phyloP scores from a whole-genome alignment of 441 rosid species.

The Erysimum cheiri region DNA sequence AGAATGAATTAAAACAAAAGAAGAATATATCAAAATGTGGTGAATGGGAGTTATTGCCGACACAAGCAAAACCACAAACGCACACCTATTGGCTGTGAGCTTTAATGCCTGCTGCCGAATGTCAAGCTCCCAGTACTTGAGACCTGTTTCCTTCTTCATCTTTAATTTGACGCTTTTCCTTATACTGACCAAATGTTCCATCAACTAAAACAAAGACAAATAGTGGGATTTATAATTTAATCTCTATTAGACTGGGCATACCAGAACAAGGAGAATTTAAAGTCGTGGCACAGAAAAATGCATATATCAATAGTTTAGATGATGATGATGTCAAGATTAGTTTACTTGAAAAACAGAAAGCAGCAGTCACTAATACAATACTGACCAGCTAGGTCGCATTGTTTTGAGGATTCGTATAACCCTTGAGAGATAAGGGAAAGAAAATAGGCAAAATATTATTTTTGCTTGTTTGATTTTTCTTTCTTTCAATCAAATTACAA shows the following conservation, averaged over 20 bases:
- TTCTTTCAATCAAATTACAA: slow-evolving; percentile 15
- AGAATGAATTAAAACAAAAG: not conserved
- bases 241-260: slow-evolving; percentile 9
- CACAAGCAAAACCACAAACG: slow-evolving; percentile 30
- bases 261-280: slow-evolving; percentile 21
- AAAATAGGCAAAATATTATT: slow-evolving; percentile 8
- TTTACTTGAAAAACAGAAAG: slow-evolving; percentile 24
- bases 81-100: slow-evolving; percentile 95
- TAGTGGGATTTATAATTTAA: slow-evolving; percentile 31
- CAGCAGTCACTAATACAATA: slow-evolving; percentile 27
- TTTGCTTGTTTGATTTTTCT: not conserved
- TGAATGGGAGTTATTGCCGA: not conserved
- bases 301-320: slow-evolving; percentile 10
- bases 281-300: slow-evolving; percentile 16
- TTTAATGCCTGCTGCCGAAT: slow-evolving; percentile 97
- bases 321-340: slow-evolving; percentile 13
- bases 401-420: slow-evolving; percentile 1
- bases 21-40: slow-evolving; percentile 19
- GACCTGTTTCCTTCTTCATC: slow-evolving; percentile 87
- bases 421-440: slow-evolving; percentile 1
- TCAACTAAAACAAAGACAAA: slow-evolving; percentile 66
- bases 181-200: slow-evolving; percentile 84
- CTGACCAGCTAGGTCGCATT: slow-evolving; percentile 20
- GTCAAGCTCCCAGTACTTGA: slow-evolving; percentile 83
- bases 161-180: slow-evolving; percentile 81